These are phyloP conservation scores for Russula brevipes DNA, from an alignment of 768 basidiomycete species.

Conservation along the genomic window DNA sequence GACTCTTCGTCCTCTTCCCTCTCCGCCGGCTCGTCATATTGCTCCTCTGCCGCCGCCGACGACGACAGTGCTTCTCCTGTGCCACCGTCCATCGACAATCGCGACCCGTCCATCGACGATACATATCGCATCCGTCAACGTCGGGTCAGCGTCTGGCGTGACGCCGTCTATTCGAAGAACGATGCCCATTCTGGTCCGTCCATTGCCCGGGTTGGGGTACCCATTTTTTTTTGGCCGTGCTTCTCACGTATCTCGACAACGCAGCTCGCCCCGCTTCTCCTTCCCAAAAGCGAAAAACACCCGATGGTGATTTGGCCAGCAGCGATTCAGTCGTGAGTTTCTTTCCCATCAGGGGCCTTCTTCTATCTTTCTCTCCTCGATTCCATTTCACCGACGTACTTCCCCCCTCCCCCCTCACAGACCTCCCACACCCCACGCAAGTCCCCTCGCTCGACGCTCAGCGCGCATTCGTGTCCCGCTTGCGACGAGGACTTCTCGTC, in stretches of 20 bases:
- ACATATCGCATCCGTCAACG: conserved; percentile 53
- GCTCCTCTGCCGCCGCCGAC: conserved; percentile 57
- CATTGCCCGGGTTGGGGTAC: neutral
- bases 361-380: neutral
- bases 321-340: conserved; percentile 13
- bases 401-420: neutral
- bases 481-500: conserved; percentile 65
- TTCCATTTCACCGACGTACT: conserved; percentile 15
- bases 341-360: neutral
- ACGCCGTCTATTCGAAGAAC: conserved; percentile 44
- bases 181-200: conserved; percentile 14
- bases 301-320: conserved; percentile 18
- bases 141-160: conserved; percentile 69
- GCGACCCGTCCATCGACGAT: conserved; percentile 38
- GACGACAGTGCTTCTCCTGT: conserved; percentile 23
- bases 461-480: conserved; percentile 62
- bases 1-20: conserved; percentile 43
- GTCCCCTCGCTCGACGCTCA: conserved; percentile 18
- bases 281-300: conserved; percentile 23
- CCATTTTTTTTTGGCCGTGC: neutral
- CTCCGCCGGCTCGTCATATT: conserved; percentile 56
- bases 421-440: conserved; percentile 21
- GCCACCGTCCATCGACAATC: conserved; percentile 14
- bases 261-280: conserved; percentile 13
- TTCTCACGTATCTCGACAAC: conserved; percentile 1